A percentile compares a stretch with the other conserved stretches of the same genome.
phyloP scores from a whole-genome alignment of 2,329 filamentous ascomycete species.

The Talaromyces pinophilus region DNA sequence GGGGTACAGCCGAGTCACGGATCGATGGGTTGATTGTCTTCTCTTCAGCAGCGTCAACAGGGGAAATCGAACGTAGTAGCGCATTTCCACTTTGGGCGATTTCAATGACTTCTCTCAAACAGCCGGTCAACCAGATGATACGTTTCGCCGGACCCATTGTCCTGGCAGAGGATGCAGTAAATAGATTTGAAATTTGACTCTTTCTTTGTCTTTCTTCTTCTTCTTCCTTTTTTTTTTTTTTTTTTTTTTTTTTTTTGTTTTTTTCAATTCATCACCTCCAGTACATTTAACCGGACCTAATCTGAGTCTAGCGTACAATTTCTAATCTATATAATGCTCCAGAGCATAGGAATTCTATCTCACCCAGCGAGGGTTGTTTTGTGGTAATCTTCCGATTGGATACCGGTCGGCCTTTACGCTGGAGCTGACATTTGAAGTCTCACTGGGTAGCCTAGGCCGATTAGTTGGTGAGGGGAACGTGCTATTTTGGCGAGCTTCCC shows the following conservation, averaged over 20 bases:
- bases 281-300: not conserved
- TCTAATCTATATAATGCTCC: not conserved
- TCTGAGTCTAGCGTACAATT: not conserved
- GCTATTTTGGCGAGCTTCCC: not conserved
- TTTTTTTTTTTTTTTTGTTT: not conserved
- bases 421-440: not conserved
- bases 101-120: not conserved
- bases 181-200: not conserved
- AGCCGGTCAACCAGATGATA: not conserved
- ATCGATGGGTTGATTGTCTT: not conserved
- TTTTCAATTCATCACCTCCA: not conserved
- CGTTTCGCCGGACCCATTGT: not conserved
- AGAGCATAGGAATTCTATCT: not conserved
- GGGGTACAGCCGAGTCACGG: constrained; percentile 1
- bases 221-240: no score
- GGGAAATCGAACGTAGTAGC: not conserved
- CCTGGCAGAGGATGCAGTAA: not conserved
- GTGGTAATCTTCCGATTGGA: not conserved
- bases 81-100: not conserved
- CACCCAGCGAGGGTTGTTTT: not conserved
- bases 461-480: not conserved
- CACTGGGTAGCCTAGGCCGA: not conserved
- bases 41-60: not conserved
- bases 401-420: not conserved
- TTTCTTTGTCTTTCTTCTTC: no score